Conservation (phyloP, 2,329 filamentous ascomycete species). For the Colletotrichum musae region DNA sequence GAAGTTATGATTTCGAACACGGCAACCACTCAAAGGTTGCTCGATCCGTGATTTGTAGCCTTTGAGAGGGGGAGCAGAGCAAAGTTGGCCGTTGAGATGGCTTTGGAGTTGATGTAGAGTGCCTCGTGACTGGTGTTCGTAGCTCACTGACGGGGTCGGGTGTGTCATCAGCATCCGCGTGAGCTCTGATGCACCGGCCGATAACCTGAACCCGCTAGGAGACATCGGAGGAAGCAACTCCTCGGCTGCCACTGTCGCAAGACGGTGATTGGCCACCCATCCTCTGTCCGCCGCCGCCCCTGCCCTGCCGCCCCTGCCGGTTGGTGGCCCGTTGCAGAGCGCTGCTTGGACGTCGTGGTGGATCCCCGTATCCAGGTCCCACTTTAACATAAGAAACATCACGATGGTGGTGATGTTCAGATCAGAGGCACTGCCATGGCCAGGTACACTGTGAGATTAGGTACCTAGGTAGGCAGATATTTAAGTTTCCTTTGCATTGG, state of each 20-base stretch:
- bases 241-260: slow-evolving; percentile 16
- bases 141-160: too few species aligned
- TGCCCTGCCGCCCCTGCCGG: neutral
- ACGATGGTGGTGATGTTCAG: neutral
- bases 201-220: neutral
- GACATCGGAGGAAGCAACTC: slow-evolving; percentile 29
- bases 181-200: slow-evolving; percentile 14
- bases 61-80: neutral
- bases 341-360: too few species aligned
- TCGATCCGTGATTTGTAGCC: neutral
- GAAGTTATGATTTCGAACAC: neutral
- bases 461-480: too few species aligned
- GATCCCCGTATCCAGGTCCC: too few species aligned
- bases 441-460: too few species aligned
- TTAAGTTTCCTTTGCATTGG: too few species aligned
- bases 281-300: neutral
- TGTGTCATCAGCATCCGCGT: neutral
- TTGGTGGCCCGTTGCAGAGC: slow-evolving; percentile 3
- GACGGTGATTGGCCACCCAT: slow-evolving; percentile 25
- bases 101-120: slow-evolving; percentile 16
- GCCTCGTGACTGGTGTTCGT: slow-evolving; percentile 32
- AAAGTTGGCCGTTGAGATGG: neutral
- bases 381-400: too few species aligned
- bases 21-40: too few species aligned
- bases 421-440: neutral